Conservation (phyloP, 2,329 filamentous ascomycete species). For the Bipolaris oryzae region DNA sequence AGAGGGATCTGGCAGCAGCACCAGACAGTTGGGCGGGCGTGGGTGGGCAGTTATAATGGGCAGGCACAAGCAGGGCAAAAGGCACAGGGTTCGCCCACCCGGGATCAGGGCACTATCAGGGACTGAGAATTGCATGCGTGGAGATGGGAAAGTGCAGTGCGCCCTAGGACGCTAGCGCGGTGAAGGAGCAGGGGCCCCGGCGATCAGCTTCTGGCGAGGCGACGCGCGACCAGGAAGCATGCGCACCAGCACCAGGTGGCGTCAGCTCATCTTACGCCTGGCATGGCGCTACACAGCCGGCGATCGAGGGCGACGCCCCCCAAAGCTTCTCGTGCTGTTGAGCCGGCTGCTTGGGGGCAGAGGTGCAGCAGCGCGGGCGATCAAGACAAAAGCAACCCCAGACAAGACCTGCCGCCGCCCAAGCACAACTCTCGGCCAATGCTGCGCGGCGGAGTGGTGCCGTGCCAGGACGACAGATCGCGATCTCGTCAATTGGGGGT, state of each 20-base stretch:
- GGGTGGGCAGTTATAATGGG: slow-evolving; percentile 25
- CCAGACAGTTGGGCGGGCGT: slow-evolving; percentile 21
- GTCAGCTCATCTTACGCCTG: slow-evolving; percentile 3
- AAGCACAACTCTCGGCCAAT: slow-evolving; percentile 12
- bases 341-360: neutral
- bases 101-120: slow-evolving; percentile 27
- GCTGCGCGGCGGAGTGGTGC: slow-evolving; percentile 17
- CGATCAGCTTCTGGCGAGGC: slow-evolving; percentile 17
- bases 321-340: slow-evolving; percentile 9
- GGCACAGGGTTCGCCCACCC: slow-evolving; percentile 15
- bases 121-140: slow-evolving; percentile 23
- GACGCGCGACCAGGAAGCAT: slow-evolving; percentile 9
- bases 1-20: slow-evolving; percentile 18
- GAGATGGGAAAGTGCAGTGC: slow-evolving; percentile 17
- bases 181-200: slow-evolving; percentile 22
- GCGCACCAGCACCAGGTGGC: slow-evolving; percentile 8
- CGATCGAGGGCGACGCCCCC: neutral
- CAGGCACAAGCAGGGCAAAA: slow-evolving; percentile 26
- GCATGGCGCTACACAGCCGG: neutral
- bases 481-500: slow-evolving; percentile 12
- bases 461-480: slow-evolving; percentile 18
- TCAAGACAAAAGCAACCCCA: slow-evolving; percentile 10
- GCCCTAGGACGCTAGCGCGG: slow-evolving; percentile 18
- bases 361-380: neutral
- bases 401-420: neutral